Evolutionary conservation across 2,329 filamentous ascomycete genomes (phyloP).

Genomic region (Penicillium expansum): DNA sequence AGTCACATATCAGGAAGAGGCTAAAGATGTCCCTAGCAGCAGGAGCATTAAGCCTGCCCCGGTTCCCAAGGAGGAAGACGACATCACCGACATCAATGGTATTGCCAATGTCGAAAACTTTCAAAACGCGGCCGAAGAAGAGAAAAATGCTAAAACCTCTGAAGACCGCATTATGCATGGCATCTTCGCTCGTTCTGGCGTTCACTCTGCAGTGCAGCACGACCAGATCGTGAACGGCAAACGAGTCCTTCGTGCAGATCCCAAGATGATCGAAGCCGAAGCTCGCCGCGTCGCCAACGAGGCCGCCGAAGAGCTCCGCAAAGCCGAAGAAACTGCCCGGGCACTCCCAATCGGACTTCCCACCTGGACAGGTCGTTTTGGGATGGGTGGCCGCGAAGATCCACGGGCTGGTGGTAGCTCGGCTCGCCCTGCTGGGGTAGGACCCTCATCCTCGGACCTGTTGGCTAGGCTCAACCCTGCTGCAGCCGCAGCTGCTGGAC

Average conservation of each 20-base stretch:
- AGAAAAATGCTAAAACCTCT: constrained; percentile 34
- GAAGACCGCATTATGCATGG: constrained; percentile 82
- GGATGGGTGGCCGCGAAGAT: constrained; percentile 63
- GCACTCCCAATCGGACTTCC: constrained; percentile 76
- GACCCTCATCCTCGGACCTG: constrained; percentile 42
- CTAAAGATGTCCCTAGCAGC: constrained; percentile 4
- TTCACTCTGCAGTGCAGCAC: constrained; percentile 90
- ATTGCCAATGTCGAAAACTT: constrained; percentile 66
- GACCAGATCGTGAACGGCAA: constrained; percentile 83
- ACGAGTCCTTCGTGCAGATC: constrained; percentile 69
- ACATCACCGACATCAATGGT: constrained; percentile 56
- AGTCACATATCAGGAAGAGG: constrained; percentile 58
- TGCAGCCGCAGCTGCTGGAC: constrained; percentile 7
- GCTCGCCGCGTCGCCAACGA: constrained; percentile 74
- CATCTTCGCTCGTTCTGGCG: constrained; percentile 80
- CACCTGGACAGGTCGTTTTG: constrained; percentile 88
- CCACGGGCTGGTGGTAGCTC: constrained; percentile 39
- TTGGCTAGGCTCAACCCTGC: constrained; percentile 38
- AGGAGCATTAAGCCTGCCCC: background rate
- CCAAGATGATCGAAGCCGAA: constrained; percentile 74
- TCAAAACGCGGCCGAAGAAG: constrained; percentile 48
- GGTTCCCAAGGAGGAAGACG: constrained; percentile 34
- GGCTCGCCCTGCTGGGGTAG: constrained; percentile 34
- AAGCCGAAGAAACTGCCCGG: constrained; percentile 69
- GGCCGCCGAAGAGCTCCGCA: constrained; percentile 72